Conservation (phyloP, 169 alveolate species). For the Plasmodium berghei region DNA sequence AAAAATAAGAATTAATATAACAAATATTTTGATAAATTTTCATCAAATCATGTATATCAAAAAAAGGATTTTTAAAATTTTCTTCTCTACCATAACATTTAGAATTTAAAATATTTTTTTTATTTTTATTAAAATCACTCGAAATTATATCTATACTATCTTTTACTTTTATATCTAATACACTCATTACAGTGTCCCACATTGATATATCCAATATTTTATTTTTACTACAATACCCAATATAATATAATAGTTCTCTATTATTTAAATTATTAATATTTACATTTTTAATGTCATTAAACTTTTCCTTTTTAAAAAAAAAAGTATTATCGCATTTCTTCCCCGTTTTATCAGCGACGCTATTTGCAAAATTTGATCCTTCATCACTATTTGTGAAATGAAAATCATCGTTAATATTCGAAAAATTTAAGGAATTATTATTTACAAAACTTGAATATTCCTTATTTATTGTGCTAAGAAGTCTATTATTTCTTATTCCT, state of each 20-base stretch:
- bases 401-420: too few relatives aligned
- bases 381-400: too few relatives aligned
- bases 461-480: too few relatives aligned
- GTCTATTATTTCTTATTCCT: too few relatives aligned
- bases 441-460: too few relatives aligned
- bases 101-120: slow-evolving; percentile 67
- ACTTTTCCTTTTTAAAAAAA: slow-evolving; percentile 14
- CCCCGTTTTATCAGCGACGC: background rate
- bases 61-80: slow-evolving; percentile 48
- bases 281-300: slow-evolving; percentile 8
- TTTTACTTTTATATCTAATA: slow-evolving; percentile 28
- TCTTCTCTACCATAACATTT: slow-evolving; percentile 17
- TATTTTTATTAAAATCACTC: slow-evolving; percentile 30
- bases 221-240: slow-evolving; percentile 72
- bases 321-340: background rate
- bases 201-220: slow-evolving; percentile 18
- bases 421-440: too few relatives aligned
- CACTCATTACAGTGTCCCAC: slow-evolving; percentile 37
- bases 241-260: slow-evolving; percentile 47
- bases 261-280: slow-evolving; percentile 59
- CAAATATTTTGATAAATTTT: slow-evolving; percentile 68
- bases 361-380: slow-evolving; percentile 1
- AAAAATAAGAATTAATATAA: slow-evolving; percentile 69
- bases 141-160: slow-evolving; percentile 47
- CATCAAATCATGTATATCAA: slow-evolving; percentile 71